Evolutionary conservation across 2,329 filamentous ascomycete genomes (phyloP).

Genomic region (Bipolaris bicolor): DNA sequence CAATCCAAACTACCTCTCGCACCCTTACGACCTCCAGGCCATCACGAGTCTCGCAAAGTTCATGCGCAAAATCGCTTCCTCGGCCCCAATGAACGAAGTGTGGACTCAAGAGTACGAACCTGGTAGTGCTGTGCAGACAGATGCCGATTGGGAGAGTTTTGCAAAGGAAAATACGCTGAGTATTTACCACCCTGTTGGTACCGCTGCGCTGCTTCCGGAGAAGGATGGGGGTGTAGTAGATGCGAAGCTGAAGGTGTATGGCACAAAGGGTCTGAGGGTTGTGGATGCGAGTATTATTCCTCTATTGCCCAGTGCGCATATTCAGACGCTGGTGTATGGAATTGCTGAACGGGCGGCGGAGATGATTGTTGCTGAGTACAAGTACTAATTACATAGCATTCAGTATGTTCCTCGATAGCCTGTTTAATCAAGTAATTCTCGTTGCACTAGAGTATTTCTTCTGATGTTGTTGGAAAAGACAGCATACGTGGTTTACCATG

Average conservation of each 20-base stretch:
- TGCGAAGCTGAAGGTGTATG: conserved; percentile 29
- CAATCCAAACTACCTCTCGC: conserved; percentile 39
- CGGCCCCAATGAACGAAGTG: conserved; percentile 34
- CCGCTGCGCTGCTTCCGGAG: conserved; percentile 40
- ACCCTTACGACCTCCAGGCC: conserved; percentile 36
- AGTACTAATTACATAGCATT: not conserved
- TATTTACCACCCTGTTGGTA: conserved; percentile 47
- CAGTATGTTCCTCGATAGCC: too few species aligned
- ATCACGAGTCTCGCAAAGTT: conserved; percentile 30
- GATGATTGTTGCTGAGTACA: conserved; percentile 22
- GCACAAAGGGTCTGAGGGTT: conserved; percentile 29
- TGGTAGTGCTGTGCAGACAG: conserved; percentile 32
- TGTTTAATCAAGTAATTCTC: not conserved
- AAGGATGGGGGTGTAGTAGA: conserved; percentile 36
- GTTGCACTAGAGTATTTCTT: too few species aligned
- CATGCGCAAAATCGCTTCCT: conserved; percentile 34
- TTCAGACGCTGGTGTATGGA: conserved; percentile 39
- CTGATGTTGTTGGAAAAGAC: not conserved
- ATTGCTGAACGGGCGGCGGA: conserved; percentile 38
- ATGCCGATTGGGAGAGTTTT: conserved; percentile 35
- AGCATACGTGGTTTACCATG: too few species aligned
- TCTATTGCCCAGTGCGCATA: conserved; percentile 31
- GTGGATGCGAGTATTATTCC: conserved; percentile 41
- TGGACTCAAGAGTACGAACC: conserved; percentile 42
- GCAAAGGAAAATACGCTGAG: conserved; percentile 26